These are phyloP conservation scores for Carex littledalei DNA, from an alignment of 176 grass and related monocot genomes.

Conservation along the genomic window DNA sequence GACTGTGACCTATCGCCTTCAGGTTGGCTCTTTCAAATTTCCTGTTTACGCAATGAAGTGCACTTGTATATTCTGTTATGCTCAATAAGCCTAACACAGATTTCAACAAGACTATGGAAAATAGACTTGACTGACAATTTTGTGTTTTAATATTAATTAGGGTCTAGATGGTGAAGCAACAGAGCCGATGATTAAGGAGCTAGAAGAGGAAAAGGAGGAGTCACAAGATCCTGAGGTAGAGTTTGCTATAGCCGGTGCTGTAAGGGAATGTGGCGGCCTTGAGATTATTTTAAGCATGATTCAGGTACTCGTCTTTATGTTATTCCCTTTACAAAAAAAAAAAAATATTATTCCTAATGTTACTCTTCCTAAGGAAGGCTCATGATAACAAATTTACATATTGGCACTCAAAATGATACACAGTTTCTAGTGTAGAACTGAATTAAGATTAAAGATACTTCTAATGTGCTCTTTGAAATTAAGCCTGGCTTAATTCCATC, in stretches of 20 bases:
- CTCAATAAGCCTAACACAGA: neutral
- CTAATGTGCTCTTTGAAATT: neutral
- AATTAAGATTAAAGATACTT: neutral
- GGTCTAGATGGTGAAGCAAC: conserved; percentile 99
- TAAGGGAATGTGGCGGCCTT: conserved; percentile 90
- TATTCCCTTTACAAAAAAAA: neutral
- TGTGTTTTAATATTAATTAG: conserved; percentile 38
- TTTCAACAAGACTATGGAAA: neutral
- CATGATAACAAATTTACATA: neutral
- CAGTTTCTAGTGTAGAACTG: neutral
- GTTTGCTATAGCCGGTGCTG: conserved; percentile 91
- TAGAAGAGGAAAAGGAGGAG: conserved; percentile 98
- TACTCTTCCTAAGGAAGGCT: neutral
- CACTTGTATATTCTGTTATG: neutral
- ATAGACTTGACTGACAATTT: neutral
- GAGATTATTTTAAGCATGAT: conserved; percentile 98
- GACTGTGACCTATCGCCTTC: conserved; percentile 89
- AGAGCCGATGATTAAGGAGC: conserved; percentile 98
- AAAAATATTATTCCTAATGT: neutral
- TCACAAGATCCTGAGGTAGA: conserved; percentile 96
- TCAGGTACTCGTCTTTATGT: conserved; percentile 44
- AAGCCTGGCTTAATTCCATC: neutral
- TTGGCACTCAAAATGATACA: neutral
- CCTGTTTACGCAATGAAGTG: neutral
- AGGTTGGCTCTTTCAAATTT: conserved; percentile 40